Evolutionary conservation across 305 asterid species (phyloP).

Genomic region (Solanum hybrid): DNA sequence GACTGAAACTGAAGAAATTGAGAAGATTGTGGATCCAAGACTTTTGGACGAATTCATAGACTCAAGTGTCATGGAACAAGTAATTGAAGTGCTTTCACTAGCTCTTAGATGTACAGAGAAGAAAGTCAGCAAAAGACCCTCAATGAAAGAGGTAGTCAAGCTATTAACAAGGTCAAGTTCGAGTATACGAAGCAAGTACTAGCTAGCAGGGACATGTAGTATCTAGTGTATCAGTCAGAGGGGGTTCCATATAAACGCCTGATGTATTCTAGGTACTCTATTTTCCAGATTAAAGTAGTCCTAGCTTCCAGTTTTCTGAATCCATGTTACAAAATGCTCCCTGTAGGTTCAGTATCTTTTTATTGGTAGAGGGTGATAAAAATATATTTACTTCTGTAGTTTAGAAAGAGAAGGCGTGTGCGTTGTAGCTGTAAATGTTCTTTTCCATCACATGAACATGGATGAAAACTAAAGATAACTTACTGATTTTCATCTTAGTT

Average conservation of each 20-base stretch:
- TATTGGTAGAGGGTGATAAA: background rate
- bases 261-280: background rate
- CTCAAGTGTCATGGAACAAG: constrained; percentile 44
- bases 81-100: constrained; percentile 32
- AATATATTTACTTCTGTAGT: background rate
- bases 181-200: constrained; percentile 27
- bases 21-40: constrained; percentile 39
- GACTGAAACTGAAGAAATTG: constrained; percentile 35
- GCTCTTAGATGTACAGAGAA: constrained; percentile 69
- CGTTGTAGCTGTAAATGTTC: background rate
- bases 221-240: background rate
- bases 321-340: background rate
- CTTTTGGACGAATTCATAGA: constrained; percentile 52
- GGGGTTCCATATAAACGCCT: background rate
- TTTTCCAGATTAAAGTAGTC: background rate
- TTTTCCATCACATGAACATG: background rate
- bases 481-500: background rate
- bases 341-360: background rate
- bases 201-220: background rate
- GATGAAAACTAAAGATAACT: background rate
- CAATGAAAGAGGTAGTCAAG: constrained; percentile 80
- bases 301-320: background rate
- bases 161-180: constrained; percentile 28
- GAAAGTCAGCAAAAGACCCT: constrained; percentile 53
- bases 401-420: background rate